Percentiles rank a stretch among this genome's conserved stretches.
phyloP scores from a whole-genome alignment of 495 filamentous ascomycete species.

The Daldinia decipiens region DNA sequence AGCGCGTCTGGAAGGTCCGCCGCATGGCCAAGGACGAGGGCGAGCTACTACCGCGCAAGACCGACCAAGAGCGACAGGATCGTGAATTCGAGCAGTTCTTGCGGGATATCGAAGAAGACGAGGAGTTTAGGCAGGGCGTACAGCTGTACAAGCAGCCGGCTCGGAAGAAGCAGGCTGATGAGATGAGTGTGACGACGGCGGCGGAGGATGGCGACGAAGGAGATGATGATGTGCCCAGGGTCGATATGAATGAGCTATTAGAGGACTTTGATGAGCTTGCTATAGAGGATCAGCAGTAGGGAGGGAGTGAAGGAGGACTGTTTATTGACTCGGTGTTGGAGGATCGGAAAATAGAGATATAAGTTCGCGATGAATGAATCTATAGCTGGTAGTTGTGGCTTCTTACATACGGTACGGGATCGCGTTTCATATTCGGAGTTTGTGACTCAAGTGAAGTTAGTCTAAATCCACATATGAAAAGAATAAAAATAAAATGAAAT shows the following conservation, averaged over 20 bases:
- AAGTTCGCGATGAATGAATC: background rate
- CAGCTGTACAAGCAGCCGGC: constrained; percentile 80
- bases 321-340: background rate
- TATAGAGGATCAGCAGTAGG: constrained; percentile 62
- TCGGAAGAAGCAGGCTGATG: constrained; percentile 55
- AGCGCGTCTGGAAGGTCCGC: constrained; percentile 90
- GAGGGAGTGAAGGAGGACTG: background rate
- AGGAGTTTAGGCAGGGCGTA: constrained; percentile 82
- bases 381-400: background rate
- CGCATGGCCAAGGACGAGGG: constrained; percentile 91
- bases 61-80: constrained; percentile 85
- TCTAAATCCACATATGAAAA: background rate
- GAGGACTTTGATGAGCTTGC: constrained; percentile 89
- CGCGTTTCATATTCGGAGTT: background rate
- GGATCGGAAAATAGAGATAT: background rate
- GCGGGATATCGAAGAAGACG: constrained; percentile 94
- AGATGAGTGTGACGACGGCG: constrained; percentile 70
- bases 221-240: constrained; percentile 75
- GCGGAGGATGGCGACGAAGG: constrained; percentile 73
- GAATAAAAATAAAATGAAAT: background rate
- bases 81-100: constrained; percentile 97
- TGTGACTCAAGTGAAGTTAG: background rate
- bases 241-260: constrained; percentile 84
- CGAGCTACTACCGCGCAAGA: constrained; percentile 77
- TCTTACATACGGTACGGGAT: background rate